phyloP scores from a whole-genome alignment of 148 eudicot species.

The Pouteria glomerata region DNA sequence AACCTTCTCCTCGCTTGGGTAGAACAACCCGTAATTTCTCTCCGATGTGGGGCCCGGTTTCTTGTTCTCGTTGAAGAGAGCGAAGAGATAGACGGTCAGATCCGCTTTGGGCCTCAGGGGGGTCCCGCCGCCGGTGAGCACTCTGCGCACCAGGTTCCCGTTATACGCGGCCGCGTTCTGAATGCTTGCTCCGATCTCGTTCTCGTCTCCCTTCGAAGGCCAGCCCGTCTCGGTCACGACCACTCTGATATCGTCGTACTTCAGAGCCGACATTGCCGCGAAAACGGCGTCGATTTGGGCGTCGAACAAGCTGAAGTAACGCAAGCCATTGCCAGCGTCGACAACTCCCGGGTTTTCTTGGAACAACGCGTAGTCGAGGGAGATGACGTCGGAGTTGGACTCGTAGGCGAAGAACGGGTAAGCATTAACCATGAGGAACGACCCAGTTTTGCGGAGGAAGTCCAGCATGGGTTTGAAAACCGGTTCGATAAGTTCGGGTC shows the following conservation, averaged over 20 bases:
- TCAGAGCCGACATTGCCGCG: slow-evolving; percentile 70
- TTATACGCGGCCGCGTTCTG: slow-evolving; percentile 79
- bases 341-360: slow-evolving; percentile 66
- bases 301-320: slow-evolving; percentile 63
- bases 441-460: slow-evolving; percentile 49
- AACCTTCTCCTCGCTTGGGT: slow-evolving; percentile 64
- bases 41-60: slow-evolving; percentile 76
- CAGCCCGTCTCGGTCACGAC: slow-evolving; percentile 86
- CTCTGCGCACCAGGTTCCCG: slow-evolving; percentile 53
- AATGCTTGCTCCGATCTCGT: slow-evolving; percentile 61
- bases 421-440: slow-evolving; percentile 75
- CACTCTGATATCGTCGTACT: slow-evolving; percentile 54
- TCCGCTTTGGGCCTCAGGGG: slow-evolving; percentile 67
- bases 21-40: slow-evolving; percentile 82
- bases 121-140: slow-evolving; percentile 82
- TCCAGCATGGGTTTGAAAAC: slow-evolving; percentile 67
- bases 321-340: slow-evolving; percentile 58
- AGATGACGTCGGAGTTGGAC: slow-evolving; percentile 65
- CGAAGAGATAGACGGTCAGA: slow-evolving; percentile 70
- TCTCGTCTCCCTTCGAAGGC: slow-evolving; percentile 83
- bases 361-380: slow-evolving; percentile 75
- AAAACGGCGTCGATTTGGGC: slow-evolving; percentile 92
- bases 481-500: slow-evolving; percentile 48
- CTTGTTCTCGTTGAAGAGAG: slow-evolving; percentile 78
- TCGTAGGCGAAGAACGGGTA: slow-evolving; percentile 93